phyloP scores from a whole-genome alignment of 768 basidiomycete genomes.

The Phlegmacium glaucopus region DNA sequence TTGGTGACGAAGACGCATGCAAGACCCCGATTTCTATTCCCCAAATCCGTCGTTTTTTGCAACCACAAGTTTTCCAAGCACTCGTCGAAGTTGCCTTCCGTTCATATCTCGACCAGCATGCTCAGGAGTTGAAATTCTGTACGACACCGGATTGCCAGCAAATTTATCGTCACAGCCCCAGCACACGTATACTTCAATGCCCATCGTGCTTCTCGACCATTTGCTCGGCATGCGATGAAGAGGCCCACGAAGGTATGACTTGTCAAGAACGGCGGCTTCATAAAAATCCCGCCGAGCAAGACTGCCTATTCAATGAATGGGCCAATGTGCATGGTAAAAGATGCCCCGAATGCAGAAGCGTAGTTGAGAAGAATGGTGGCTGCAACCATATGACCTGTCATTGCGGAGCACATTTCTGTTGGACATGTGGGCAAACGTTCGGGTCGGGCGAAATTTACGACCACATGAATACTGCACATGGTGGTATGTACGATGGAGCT shows the following conservation, averaged over 20 bases:
- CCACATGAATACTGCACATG: conserved; percentile 32
- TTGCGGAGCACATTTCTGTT: conserved; percentile 53
- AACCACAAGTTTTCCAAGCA: conserved; percentile 44
- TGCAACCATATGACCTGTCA: conserved; percentile 55
- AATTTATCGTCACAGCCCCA: conserved; percentile 45
- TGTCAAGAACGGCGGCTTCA: conserved; percentile 37
- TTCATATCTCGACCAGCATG: conserved; percentile 50
- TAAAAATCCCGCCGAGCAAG: conserved; percentile 36
- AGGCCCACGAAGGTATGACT: conserved; percentile 48
- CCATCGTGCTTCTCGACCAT: conserved; percentile 49
- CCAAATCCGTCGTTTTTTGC: conserved; percentile 48
- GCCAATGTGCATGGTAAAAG: conserved; percentile 36
- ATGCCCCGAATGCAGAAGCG: conserved; percentile 43
- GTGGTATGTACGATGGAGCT: conserved; percentile 4
- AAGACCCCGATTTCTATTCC: conserved; percentile 47
- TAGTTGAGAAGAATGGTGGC: conserved; percentile 48
- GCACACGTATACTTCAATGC: conserved; percentile 35
- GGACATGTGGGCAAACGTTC: conserved; percentile 46
- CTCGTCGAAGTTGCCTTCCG: conserved; percentile 56
- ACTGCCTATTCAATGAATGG: conserved; percentile 39
- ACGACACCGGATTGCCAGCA: conserved; percentile 71
- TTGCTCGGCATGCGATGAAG: conserved; percentile 46
- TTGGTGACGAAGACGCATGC: conserved; percentile 59
- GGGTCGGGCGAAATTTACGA: conserved; percentile 14
- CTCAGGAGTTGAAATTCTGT: conserved; percentile 60